Evolutionary conservation across 495 filamentous ascomycete species (phyloP).

Genomic region (Talaromyces trachyspermus): DNA sequence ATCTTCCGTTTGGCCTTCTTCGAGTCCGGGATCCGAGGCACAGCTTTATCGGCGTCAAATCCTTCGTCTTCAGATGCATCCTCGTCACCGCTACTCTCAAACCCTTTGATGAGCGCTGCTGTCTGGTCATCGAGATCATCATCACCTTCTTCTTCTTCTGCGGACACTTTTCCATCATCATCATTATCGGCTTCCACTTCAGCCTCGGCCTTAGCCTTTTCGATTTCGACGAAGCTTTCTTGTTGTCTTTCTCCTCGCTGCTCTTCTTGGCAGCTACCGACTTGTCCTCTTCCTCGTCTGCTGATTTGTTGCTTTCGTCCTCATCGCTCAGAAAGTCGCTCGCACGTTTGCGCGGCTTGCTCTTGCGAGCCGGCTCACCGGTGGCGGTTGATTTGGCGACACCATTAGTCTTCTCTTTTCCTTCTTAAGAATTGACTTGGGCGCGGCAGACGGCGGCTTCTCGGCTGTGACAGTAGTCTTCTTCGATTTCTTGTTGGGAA

Average conservation of each 20-base stretch:
- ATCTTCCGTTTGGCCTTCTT: slow-evolving; percentile 56
- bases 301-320: slow-evolving; percentile 25
- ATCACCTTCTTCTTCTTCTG: slow-evolving; percentile 20
- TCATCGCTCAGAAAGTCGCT: slow-evolving; percentile 44
- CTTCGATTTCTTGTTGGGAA: slow-evolving; percentile 52
- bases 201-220: slow-evolving; percentile 15
- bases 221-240: slow-evolving; percentile 24
- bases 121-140: slow-evolving; percentile 58
- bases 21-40: slow-evolving; percentile 53
- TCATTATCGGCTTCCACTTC: slow-evolving; percentile 23
- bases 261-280: slow-evolving; percentile 6
- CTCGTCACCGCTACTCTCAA: slow-evolving; percentile 73
- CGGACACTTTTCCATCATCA: no score
- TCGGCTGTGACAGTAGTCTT: slow-evolving; percentile 39
- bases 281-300: slow-evolving; percentile 21
- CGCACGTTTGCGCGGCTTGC: slow-evolving; percentile 47
- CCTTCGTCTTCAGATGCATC: slow-evolving; percentile 46
- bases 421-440: slow-evolving; percentile 36
- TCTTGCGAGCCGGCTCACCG: slow-evolving; percentile 27
- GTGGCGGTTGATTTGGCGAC: slow-evolving; percentile 26
- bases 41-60: slow-evolving; percentile 47
- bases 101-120: slow-evolving; percentile 61
- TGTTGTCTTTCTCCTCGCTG: slow-evolving; percentile 31
- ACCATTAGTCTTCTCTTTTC: slow-evolving; percentile 15
- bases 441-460: slow-evolving; percentile 19